A percentile compares a stretch with the other conserved stretches of the same genome.
phyloP scores from a whole-genome alignment of 2,329 filamentous ascomycete genomes.

The Massarina eburnea region DNA sequence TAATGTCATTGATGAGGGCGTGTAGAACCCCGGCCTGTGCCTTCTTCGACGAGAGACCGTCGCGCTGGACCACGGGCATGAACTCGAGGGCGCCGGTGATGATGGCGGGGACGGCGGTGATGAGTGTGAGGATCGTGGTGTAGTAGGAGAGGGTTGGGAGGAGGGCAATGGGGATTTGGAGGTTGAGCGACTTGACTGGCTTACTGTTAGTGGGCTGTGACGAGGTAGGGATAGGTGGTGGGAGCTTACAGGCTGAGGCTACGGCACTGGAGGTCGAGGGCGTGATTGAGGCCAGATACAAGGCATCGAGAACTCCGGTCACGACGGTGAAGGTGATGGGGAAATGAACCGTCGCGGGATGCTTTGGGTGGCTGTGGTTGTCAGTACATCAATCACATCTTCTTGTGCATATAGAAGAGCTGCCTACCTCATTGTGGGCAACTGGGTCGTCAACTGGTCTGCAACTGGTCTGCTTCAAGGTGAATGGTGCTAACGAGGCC shows the following conservation, averaged over 20 bases:
- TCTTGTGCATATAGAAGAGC: not conserved
- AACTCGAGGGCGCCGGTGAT: slow-evolving; percentile 39
- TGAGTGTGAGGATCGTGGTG: slow-evolving; percentile 44
- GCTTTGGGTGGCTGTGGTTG: slow-evolving; percentile 44
- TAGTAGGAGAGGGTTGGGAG: slow-evolving; percentile 48
- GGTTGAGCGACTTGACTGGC: slow-evolving; percentile 29
- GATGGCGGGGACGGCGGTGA: slow-evolving; percentile 35
- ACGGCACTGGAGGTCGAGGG: slow-evolving; percentile 38
- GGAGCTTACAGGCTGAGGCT: slow-evolving; percentile 24
- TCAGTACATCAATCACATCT: not conserved
- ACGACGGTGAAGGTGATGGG: slow-evolving; percentile 50
- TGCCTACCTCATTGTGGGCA: not conserved
- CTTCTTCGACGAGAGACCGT: slow-evolving; percentile 46
- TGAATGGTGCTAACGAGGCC: too few species aligned
- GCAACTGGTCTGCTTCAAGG: not conserved
- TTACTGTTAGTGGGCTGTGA: not conserved
- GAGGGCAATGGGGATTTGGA: slow-evolving; percentile 27
- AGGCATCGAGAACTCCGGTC: slow-evolving; percentile 46
- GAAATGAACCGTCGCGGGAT: slow-evolving; percentile 52
- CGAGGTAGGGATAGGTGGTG: not conserved
- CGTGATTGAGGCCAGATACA: slow-evolving; percentile 37
- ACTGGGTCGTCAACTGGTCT: not conserved
- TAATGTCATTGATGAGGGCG: slow-evolving; percentile 47
- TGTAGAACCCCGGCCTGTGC: slow-evolving; percentile 47
- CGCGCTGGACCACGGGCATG: slow-evolving; percentile 45